Evolutionary conservation across 1,284 basidiomycete species (phyloP).

Genomic region (Melampsora larici-populina): DNA sequence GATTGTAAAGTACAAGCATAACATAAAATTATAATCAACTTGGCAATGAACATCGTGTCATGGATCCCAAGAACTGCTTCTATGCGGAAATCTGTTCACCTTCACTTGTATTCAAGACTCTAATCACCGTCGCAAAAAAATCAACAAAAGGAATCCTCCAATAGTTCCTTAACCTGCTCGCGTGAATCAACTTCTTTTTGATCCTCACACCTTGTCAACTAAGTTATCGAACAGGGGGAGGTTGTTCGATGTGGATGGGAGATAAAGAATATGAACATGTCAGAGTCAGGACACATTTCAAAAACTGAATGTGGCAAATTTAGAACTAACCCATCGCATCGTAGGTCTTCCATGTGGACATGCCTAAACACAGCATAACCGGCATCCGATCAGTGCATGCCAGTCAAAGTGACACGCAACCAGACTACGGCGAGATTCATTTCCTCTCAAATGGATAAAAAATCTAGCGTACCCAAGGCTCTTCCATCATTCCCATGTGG

Average conservation of each 20-base stretch:
- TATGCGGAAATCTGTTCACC: too few relatives aligned
- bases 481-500: conserved; percentile 93
- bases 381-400: too few relatives aligned
- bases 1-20: too few relatives aligned
- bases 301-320: neutral
- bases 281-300: neutral
- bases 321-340: conserved; percentile 64
- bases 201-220: neutral
- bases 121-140: too few relatives aligned
- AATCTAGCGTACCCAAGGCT: conserved; percentile 67
- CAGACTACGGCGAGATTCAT: neutral
- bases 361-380: conserved; percentile 59
- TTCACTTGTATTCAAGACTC: too few relatives aligned
- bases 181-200: neutral
- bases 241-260: neutral
- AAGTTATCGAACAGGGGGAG: neutral
- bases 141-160: neutral
- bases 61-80: too few relatives aligned
- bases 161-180: neutral
- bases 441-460: neutral
- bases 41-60: too few relatives aligned
- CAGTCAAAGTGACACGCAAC: neutral
- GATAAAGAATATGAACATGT: neutral
- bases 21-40: too few relatives aligned
- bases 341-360: conserved; percentile 95